Base-by-base conservation (phyloP, 2,329 filamentous ascomycete genomes). In the Capronia americana region DNA sequence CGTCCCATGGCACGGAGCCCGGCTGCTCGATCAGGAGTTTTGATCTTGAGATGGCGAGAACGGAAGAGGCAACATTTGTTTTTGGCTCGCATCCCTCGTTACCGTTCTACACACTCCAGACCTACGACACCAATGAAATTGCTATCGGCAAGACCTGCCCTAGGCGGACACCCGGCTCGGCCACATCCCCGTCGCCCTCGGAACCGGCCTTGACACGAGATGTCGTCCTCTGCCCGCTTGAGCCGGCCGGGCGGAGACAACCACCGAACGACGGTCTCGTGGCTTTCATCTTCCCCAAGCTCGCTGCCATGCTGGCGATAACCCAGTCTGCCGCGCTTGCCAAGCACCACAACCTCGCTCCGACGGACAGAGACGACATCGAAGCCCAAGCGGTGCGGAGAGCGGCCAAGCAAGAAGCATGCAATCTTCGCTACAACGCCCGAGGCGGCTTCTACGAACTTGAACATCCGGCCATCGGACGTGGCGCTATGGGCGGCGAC, bases 231-330 rank as follows among this genome's bases (percentile, higher is more conserved):
- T 73, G 83, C 11, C 78, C 74, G 23, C 75, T 83, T 20, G 79
- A 81, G 63, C 74, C 77, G 1, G 72, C 75, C 17, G 67, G 71
- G 26, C 77, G 80, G 17, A 77, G 79, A 17, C 74, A 77, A 12
- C 74, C 76, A 41, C 76, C 79, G 30, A 74, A 79, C 41, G 80
- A 82, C 63, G 80, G 79, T 3, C 76, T 83, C 10, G 75, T 83
- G 1, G 76, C 80, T 0, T 75, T 78, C 28, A 75, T 83, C 51
- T 83, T 83, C 68, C 81, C 82, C n/a, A 79, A 80, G 57, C 73
- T 83, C 20, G 82, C 82, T 14, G 81, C 80, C 54, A 80, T 84
- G 73, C 74, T 83, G 23, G 82, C 82, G 7, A 79, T 83, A 32
- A 81, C 83, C 48, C 78, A 83, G 60, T 79, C 80, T 12, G 74